A percentile compares a stretch with the other conserved stretches of the same genome.
phyloP scores from a whole-genome alignment of 2,329 filamentous ascomycete genomes.

The Endocalyx cinctus region DNA sequence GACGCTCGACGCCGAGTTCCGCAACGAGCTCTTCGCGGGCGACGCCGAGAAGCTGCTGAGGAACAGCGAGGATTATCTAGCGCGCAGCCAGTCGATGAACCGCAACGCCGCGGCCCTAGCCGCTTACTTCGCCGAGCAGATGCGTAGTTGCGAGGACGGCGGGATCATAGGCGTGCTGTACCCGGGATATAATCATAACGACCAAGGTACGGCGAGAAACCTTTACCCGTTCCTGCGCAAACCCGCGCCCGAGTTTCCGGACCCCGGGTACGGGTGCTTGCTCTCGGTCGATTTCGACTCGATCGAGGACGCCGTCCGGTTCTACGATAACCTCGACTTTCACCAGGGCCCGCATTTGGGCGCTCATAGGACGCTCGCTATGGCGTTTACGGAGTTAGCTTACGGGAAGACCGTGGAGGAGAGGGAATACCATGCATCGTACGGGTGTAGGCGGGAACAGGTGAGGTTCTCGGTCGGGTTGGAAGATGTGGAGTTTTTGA shows the following conservation, averaged over 20 bases:
- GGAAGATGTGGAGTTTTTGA: constrained; percentile 38
- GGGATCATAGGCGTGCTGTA: constrained; percentile 38
- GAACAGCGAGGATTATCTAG: constrained; percentile 41
- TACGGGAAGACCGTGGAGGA: constrained; percentile 38
- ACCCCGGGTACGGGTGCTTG: constrained; percentile 51
- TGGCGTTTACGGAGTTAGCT: constrained; percentile 43
- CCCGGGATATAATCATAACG: constrained; percentile 28
- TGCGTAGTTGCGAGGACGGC: constrained; percentile 24
- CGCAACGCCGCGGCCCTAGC: constrained; percentile 40
- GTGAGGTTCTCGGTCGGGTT: constrained; percentile 44
- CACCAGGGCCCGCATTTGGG: constrained; percentile 51
- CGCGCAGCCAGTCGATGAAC: constrained; percentile 35
- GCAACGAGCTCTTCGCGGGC: constrained; percentile 41
- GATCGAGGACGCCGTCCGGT: constrained; percentile 35
- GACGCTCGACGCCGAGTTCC: constrained; percentile 23
- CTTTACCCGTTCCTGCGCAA: constrained; percentile 27
- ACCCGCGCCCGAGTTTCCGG: constrained; percentile 38
- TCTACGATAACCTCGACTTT: constrained; percentile 45
- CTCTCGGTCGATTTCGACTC: constrained; percentile 46
- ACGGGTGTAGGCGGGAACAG: constrained; percentile 35
- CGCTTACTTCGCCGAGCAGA: constrained; percentile 29
- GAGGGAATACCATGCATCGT: constrained; percentile 30
- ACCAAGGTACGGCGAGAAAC: too few species aligned
- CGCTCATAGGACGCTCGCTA: constrained; percentile 44
- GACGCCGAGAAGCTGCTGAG: constrained; percentile 42